Evolutionary conservation across 352 stramenopile species (phyloP), one percentile per base, ranked within the genome.

Genomic region (Pythium chondricola): DNA sequence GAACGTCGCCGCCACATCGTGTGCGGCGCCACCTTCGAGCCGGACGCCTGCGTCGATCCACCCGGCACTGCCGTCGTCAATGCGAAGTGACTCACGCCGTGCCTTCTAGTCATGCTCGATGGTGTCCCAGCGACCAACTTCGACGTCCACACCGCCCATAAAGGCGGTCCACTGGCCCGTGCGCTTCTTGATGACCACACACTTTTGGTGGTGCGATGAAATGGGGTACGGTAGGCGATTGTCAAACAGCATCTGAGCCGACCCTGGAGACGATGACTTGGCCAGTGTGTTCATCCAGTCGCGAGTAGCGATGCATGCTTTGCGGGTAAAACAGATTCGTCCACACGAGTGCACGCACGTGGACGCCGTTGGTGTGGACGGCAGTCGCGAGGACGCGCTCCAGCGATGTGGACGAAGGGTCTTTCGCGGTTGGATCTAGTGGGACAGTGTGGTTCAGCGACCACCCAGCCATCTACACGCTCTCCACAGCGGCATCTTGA

Each of bases 1-100:
- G 38, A 88, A 91, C 38, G 74, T 87, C 27, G 64, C 53, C 2
- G 76, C 72, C n/a, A 88, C 71, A 42, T 91, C 80, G 27, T 52
- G 61, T 0, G 65, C 65, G 0, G 74, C 69, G 2, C 63, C 61
- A 0, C 75, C 73, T 9, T 74, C 48, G 13, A 88, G 59, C 6
- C 71, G 65, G 6, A 69, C 52, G 40, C 74, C 61, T 2, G 74
- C 64, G 39, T 91, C 77, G 9, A 89, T 27, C 80, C 77, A 89
- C 2, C 77, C 74, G 20, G 85, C 52, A 18, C 24, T 43, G 1
- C 65, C 50, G 14, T 48, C 56, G 26, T 73, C 69, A 36, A 82
- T 67, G 24, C 67, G 63, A 2, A 52, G 44, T 20, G 48, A 52
- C 38, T 77, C 67, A 13, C 75, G 73, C 0, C 82, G 48, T 14